Base-by-base conservation (phyloP, 2,329 filamentous ascomycete species). In the Phoma herbarum region DNA sequence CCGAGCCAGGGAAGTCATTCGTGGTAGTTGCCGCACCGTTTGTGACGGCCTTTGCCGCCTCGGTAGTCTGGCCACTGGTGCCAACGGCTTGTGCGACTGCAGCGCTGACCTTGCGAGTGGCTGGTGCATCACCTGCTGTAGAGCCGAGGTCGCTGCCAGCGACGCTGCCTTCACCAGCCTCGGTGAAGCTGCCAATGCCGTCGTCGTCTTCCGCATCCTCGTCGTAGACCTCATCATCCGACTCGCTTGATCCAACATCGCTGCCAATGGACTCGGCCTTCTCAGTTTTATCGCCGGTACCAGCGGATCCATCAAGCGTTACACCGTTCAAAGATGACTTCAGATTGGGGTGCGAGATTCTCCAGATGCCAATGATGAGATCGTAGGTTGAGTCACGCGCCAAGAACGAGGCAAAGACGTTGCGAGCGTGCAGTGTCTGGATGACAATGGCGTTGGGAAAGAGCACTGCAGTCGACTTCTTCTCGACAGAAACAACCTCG, bases 401-500 rank as follows among this genome's bases (percentile, higher is more conserved):
- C 5, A 97, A 89, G 65, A 99, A 92, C 78, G 93, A 97, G 54
- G 95, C 93, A 78, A 99, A 99, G 1, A 96, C 88, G 72, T 99
- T 95, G 65, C 95, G 93, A 42, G 95, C 93, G 75, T 99, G 95
- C 12, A 98, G 81, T 0, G 95, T 99, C 48, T 96, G 93, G 42
- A 99, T 96, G 79, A 97, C 95, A 54, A 99, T 91, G 4, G 94
- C 96, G 73, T 99, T 99, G 59, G 96, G 96, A 79, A 99, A 98
- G 1, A 99, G 84, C 60, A 99, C 84, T 0, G 95, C 95, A 0
- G 95, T 99, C 74, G 89, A 97, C 76, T 96, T 91, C 81, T 98
- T 98, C 79, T 99, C 95, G 8, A 99, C 91, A 0, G 94, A 93
- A 20, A 98, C 92, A 57, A 99, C 92, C 77, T 99, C 95, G 73